These are phyloP conservation scores for Vitrella brassicaformis DNA, from an alignment of 73 alveolate species.

Conservation along the genomic window DNA sequence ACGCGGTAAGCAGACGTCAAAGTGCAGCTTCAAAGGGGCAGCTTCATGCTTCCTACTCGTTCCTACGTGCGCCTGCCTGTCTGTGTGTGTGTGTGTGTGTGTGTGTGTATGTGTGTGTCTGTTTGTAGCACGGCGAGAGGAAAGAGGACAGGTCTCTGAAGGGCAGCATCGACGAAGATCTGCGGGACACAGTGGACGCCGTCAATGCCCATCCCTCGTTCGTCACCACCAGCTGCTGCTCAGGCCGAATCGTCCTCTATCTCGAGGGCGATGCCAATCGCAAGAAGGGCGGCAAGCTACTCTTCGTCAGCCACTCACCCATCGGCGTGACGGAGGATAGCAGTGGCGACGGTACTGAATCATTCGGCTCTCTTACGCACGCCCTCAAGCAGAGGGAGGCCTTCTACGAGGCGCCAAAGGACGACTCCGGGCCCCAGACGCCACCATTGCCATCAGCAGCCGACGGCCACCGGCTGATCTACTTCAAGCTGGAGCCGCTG, in stretches of 20 bases:
- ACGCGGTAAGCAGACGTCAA: no score
- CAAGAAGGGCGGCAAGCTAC: background rate
- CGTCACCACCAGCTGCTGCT: background rate
- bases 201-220: background rate
- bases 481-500: background rate
- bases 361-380: no score
- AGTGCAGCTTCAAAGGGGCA: no score
- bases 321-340: background rate
- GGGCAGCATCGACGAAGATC: background rate
- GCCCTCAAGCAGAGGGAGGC: background rate
- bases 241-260: background rate
- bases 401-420: background rate
- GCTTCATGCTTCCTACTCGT: no score
- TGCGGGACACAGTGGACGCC: background rate
- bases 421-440: no score
- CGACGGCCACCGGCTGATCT: background rate
- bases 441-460: background rate
- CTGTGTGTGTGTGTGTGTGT: no score
- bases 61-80: no score
- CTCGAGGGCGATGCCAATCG: background rate
- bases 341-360: background rate
- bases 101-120: no score
- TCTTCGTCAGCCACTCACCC: background rate
- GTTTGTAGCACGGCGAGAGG: no score
- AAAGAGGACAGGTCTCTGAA: background rate